phyloP scores from a whole-genome alignment of 1,284 basidiomycete species.

The Sanghuangporus weigelae region DNA sequence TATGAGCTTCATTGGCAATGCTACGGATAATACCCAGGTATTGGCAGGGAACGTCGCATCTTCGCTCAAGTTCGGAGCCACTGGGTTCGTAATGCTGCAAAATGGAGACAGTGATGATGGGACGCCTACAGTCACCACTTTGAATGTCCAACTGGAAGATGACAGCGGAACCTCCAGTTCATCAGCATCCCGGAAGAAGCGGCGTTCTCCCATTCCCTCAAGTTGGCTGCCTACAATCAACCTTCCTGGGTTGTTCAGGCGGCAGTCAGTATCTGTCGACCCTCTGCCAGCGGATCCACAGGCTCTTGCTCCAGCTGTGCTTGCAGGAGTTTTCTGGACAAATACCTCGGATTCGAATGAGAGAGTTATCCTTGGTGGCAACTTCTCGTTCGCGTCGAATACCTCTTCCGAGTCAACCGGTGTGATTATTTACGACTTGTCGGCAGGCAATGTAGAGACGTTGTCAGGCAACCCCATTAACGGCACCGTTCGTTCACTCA shows the following conservation, averaged over 20 bases:
- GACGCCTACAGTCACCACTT: constrained; percentile 52
- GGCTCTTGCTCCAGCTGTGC: constrained; percentile 71
- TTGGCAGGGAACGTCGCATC: constrained; percentile 60
- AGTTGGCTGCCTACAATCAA: constrained; percentile 49
- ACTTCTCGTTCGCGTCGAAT: constrained; percentile 64
- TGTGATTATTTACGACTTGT: constrained; percentile 72
- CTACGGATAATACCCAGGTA: constrained; percentile 40
- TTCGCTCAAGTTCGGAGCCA: constrained; percentile 58
- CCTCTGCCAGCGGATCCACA: constrained; percentile 52
- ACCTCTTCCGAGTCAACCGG: constrained; percentile 45
- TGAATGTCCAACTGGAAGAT: constrained; percentile 48
- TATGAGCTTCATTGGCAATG: constrained; percentile 66
- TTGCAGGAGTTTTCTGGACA: constrained; percentile 88
- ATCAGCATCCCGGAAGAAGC: constrained; percentile 28
- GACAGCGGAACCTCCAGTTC: constrained; percentile 26
- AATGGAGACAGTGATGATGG: constrained; percentile 45
- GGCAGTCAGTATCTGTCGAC: constrained; percentile 41
- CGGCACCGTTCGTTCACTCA: constrained; percentile 70
- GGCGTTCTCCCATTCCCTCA: constrained; percentile 32
- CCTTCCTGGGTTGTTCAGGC: constrained; percentile 44
- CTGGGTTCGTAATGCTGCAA: constrained; percentile 65
- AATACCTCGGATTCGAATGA: constrained; percentile 66
- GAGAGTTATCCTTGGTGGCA: constrained; percentile 82
- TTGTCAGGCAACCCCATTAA: constrained; percentile 57
- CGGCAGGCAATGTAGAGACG: constrained; percentile 43